phyloP scores from a whole-genome alignment of 2,329 filamentous ascomycete genomes.

The Fusarium sp. region DNA sequence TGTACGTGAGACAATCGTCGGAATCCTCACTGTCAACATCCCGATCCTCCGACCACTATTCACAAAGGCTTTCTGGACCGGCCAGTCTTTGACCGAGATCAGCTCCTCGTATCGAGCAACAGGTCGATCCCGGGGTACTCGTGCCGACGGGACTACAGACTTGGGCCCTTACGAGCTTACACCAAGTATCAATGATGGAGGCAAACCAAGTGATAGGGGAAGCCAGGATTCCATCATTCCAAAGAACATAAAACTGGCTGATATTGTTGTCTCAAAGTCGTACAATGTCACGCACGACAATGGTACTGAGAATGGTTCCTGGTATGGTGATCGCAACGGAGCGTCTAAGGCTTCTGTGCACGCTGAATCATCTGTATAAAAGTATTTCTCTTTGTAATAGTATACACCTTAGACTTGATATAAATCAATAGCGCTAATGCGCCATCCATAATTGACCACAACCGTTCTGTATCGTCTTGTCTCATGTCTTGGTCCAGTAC shows the following conservation, averaged over 20 bases:
- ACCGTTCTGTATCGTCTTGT: not conserved
- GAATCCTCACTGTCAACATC: conserved; percentile 52
- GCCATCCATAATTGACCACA: not conserved
- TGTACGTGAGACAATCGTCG: conserved; percentile 50
- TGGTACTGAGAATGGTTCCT: not conserved
- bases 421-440: not conserved
- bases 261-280: conserved; percentile 23
- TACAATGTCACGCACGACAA: conserved; percentile 27
- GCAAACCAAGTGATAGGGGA: not conserved
- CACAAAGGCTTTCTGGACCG: conserved; percentile 20
- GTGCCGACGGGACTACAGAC: conserved; percentile 16
- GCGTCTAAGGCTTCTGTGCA: conserved; percentile 21
- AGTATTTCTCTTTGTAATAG: not conserved
- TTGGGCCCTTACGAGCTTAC: conserved; percentile 32
- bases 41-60: conserved; percentile 32
- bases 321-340: conserved; percentile 13
- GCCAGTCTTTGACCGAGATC: not conserved
- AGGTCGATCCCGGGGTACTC: not conserved
- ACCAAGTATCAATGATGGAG: conserved; percentile 3
- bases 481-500: not conserved
- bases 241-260: not conserved
- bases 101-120: conserved; percentile 7
- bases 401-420: not conserved
- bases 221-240: conserved; percentile 35
- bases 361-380: conserved; percentile 7